Conservation (phyloP, 306 rosid species). For the Quercus robur region DNA sequence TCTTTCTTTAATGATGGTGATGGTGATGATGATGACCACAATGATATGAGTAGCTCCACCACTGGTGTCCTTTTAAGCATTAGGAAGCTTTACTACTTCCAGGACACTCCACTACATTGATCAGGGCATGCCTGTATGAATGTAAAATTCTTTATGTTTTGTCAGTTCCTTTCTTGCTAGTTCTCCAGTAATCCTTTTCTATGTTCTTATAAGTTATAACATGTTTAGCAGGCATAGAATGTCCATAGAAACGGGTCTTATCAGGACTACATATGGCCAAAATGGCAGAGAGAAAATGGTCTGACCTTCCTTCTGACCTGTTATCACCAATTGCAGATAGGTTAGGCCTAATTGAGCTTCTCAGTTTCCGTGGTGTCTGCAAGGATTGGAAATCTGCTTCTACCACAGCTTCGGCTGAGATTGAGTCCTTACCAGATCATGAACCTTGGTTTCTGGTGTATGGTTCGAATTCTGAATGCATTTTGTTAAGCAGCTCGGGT, state of each 20-base stretch:
- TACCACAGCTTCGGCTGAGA: background rate
- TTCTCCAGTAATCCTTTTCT: background rate
- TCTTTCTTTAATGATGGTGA: too few relatives aligned
- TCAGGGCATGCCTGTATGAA: too few relatives aligned
- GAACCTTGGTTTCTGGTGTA: slow-evolving; percentile 26
- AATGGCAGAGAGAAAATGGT: slow-evolving; percentile 5
- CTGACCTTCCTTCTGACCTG: slow-evolving; percentile 23
- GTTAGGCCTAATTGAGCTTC: slow-evolving; percentile 16
- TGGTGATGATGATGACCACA: too few relatives aligned
- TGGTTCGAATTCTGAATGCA: slow-evolving; percentile 3
- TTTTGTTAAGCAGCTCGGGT: background rate
- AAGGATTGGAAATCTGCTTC: slow-evolving; percentile 30
- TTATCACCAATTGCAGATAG: background rate
- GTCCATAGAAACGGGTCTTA: too few relatives aligned
- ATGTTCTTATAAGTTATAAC: too few relatives aligned
- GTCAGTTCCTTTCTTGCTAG: background rate
- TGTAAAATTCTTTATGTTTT: too few relatives aligned
- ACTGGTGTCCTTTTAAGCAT: too few relatives aligned
- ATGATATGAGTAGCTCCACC: too few relatives aligned
- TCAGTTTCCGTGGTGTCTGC: slow-evolving; percentile 31
- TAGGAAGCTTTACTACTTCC: too few relatives aligned
- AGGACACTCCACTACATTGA: too few relatives aligned
- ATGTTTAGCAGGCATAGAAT: too few relatives aligned
- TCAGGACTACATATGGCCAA: background rate
- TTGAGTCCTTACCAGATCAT: background rate